A percentile compares a stretch with the other conserved stretches of the same genome.
These are phyloP conservation scores for Gentiana straminea DNA, from an alignment of 257 asterid genomes.

Conservation along the genomic window DNA sequence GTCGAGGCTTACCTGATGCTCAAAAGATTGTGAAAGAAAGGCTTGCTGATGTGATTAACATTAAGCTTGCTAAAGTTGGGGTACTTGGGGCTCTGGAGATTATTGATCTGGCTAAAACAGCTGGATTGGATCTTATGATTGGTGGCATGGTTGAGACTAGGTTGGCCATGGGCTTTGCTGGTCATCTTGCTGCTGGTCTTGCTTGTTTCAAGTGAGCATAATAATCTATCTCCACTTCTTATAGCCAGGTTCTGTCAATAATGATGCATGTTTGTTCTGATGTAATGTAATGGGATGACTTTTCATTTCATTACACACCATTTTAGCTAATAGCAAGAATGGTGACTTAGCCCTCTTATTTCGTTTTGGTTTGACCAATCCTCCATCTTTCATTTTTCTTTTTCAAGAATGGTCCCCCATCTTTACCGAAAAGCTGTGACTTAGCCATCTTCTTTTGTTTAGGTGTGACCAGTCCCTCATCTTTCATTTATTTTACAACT, in stretches of 20 bases:
- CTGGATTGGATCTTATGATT: slow-evolving; percentile 73
- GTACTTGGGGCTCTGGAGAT: slow-evolving; percentile 73
- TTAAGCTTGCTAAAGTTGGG: slow-evolving; percentile 88
- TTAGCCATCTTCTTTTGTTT: too few species aligned
- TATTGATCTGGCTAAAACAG: slow-evolving; percentile 51
- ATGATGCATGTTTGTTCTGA: not conserved
- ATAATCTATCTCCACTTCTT: not conserved
- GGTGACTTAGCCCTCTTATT: too few species aligned
- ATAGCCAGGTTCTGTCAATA: not conserved
- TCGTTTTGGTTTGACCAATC: too few species aligned
- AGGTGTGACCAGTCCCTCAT: too few species aligned
- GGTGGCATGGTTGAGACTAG: slow-evolving; percentile 98
- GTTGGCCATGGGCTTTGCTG: slow-evolving; percentile 91
- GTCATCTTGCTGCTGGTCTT: slow-evolving; percentile 85
- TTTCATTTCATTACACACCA: too few species aligned
- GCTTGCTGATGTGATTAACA: slow-evolving; percentile 71
- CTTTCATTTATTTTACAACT: too few species aligned
- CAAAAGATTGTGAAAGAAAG: slow-evolving; percentile 54
- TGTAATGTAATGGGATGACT: too few species aligned
- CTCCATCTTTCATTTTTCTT: too few species aligned
- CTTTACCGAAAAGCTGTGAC: too few species aligned
- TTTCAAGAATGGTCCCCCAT: too few species aligned
- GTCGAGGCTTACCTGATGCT: slow-evolving; percentile 65
- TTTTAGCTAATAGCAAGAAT: too few species aligned
- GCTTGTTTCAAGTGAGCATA: slow-evolving; percentile 83